Conservation (phyloP, 2,329 filamentous ascomycete genomes). For the Tolypocladium paradoxum region DNA sequence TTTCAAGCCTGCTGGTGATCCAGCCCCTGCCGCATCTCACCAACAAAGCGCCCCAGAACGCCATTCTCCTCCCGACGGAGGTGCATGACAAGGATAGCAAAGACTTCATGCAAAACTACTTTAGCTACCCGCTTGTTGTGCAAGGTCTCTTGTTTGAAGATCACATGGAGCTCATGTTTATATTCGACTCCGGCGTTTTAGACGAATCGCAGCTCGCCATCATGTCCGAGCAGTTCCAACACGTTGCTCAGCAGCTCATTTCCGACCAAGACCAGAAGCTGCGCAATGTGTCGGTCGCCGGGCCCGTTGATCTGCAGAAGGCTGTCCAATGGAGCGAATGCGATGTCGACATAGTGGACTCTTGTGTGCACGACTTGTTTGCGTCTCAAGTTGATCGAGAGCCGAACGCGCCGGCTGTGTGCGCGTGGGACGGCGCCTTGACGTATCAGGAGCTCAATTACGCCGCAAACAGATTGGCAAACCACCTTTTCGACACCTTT, state of each 20-base stretch:
- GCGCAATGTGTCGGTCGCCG: not conserved
- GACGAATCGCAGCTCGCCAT: too few relatives aligned
- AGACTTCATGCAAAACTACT: conserved; percentile 1
- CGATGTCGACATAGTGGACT: not conserved
- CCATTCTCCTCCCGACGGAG: conserved; percentile 1
- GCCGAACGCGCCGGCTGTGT: conserved; percentile 24
- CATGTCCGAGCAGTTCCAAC: conserved; percentile 2
- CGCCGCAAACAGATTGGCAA: conserved; percentile 26
- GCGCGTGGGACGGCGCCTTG: conserved; percentile 32
- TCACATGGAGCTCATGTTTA: not conserved
- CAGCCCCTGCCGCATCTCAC: too few relatives aligned
- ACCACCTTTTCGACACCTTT: conserved; percentile 14
- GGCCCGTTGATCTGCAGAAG: not conserved
- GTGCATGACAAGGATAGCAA: not conserved
- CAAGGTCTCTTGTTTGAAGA: not conserved
- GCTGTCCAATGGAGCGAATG: not conserved
- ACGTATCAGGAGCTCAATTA: conserved; percentile 28
- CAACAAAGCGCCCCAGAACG: conserved; percentile 4
- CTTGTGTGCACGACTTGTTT: conserved; percentile 31
- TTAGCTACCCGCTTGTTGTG: conserved; percentile 6
- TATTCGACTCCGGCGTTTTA: conserved; percentile 4
- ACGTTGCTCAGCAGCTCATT: not conserved
- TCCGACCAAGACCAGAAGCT: not conserved
- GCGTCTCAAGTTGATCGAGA: conserved; percentile 19
- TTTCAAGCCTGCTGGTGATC: too few relatives aligned